Evolutionary conservation across 176 grass and related monocot species (phyloP), one percentile per base, ranked within the genome.

Genomic region (Ananas comosus): DNA sequence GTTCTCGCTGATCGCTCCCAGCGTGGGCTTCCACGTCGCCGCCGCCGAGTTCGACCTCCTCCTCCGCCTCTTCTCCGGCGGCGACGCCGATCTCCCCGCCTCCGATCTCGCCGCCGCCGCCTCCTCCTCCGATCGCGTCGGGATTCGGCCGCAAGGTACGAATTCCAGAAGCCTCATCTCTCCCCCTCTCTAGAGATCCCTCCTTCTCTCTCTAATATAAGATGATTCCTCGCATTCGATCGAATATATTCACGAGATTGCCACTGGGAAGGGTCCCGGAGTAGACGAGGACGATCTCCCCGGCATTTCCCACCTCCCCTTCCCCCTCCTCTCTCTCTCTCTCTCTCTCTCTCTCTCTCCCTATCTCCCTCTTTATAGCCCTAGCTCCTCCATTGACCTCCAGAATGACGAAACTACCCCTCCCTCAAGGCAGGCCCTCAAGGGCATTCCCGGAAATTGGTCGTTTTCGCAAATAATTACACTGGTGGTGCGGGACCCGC

Each of bases 1-100:
- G 68, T 81, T 82, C 78, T 94, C 90, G n/a, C 83, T 89, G 78
- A 94, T 94, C 27, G 80, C 65, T 14, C 75, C 65, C 29, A 94
- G 82, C 66, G 90, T 81, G 27, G 90, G 90, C 65, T 78, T 89
- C 86, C 86, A 94, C 25, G 86, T 5, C 5, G 33, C 64, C 16
- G 66, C n/a, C 67, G 75, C 69, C 16, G 75, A 68, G 2, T 58
- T 51, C 12, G 74, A 68, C 33, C 82, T 76, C 78, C 80, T 71
- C 72, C 80, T 51, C 68, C 86, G 57, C 48, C 77, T 76, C 75
- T 89, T 86, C 71, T 80, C 90, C 14, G 64, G 1, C 16, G 70
- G 49, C 51, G 53, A 61, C 0, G 33, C 33, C 33, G 33, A 42
- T 42, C 33, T 42, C 33, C 0, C 33, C 33, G 4, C 5, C 33